A percentile compares a stretch with the other conserved stretches of the same genome.
Evolutionary conservation across 2,329 filamentous ascomycete genomes (phyloP).

Genomic region (Reticulascus tulasneorum): DNA sequence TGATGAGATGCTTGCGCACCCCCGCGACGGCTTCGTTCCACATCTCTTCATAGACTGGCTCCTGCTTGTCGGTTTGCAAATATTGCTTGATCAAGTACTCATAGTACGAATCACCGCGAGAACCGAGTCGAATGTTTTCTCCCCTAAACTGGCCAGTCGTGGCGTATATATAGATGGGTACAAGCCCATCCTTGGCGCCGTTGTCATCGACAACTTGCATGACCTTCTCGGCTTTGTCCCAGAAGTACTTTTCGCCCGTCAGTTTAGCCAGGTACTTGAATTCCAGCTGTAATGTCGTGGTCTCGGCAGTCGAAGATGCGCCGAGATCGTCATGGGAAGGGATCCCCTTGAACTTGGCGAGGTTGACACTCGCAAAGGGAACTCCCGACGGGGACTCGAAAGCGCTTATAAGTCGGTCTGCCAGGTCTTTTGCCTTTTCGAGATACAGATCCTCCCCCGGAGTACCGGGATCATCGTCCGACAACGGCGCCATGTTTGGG

Average conservation of each 20-base stretch:
- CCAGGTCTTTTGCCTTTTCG: conserved; percentile 91
- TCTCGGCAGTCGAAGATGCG: conserved; percentile 90
- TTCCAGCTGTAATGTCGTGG: conserved; percentile 87
- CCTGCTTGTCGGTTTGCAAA: conserved; percentile 83
- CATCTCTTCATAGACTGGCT: conserved; percentile 84
- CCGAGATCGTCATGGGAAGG: conserved; percentile 80
- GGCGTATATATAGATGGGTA: conserved; percentile 88
- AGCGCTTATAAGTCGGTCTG: conserved; percentile 79
- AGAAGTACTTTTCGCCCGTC: conserved; percentile 88
- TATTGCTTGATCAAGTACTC: conserved; percentile 99
- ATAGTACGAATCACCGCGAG: conserved; percentile 95
- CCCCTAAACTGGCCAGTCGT: conserved; percentile 75
- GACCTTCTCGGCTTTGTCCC: conserved; percentile 86
- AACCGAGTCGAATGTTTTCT: conserved; percentile 84
- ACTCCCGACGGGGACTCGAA: conserved; percentile 86
- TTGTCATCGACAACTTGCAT: conserved; percentile 90
- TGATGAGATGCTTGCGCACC: conserved; percentile 86
- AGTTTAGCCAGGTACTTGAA: conserved; percentile 96
- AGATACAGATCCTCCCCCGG: conserved; percentile 88
- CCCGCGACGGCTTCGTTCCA: conserved; percentile 85
- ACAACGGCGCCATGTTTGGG: conserved; percentile 71
- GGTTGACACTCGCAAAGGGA: conserved; percentile 85
- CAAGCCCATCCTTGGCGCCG: conserved; percentile 70
- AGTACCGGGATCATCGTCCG: conserved; percentile 66
- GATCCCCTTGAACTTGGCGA: conserved; percentile 72